These are phyloP conservation scores for Graphilbum ipis-grandicollis DNA, from an alignment of 2,329 filamentous ascomycete species.

Conservation along the genomic window DNA sequence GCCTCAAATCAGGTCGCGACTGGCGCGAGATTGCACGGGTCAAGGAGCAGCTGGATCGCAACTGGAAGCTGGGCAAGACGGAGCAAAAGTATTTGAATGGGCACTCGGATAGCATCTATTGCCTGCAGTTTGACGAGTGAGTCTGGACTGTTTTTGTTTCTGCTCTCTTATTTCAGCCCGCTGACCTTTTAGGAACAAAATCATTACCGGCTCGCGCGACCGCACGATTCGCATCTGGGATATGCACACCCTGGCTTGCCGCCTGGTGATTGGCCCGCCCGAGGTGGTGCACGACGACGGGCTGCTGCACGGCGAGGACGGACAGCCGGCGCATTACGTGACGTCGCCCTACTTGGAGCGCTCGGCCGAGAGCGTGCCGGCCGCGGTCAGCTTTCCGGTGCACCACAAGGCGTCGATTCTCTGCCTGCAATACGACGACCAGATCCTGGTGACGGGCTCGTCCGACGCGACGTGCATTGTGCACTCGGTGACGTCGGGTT, in stretches of 20 bases:
- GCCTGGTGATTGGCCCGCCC: constrained; percentile 69
- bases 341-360: constrained; percentile 19
- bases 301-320: constrained; percentile 34
- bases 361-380: constrained; percentile 29
- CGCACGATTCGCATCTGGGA: constrained; percentile 95
- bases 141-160: constrained; percentile 14
- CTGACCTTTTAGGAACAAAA: constrained; percentile 50
- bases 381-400: constrained; percentile 34
- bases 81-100: constrained; percentile 80
- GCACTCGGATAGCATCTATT: constrained; percentile 93
- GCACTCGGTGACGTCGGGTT: constrained; percentile 66
- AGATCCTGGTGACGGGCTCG: constrained; percentile 86
- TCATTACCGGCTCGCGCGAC: constrained; percentile 90
- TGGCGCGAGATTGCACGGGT: constrained; percentile 78
- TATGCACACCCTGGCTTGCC: constrained; percentile 71
- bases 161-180: constrained; percentile 6
- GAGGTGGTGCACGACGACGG: constrained; percentile 37
- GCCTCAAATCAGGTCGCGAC: constrained; percentile 43
- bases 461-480: constrained; percentile 86
- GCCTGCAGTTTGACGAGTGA: constrained; percentile 91
- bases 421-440: constrained; percentile 84
- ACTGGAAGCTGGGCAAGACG: constrained; percentile 67
- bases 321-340: constrained; percentile 35
- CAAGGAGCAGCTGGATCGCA: constrained; percentile 54
- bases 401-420: constrained; percentile 88